These are phyloP conservation scores for Trypanosomatidae sp. DNA, from an alignment of 208 protist species.

Conservation along the genomic window DNA sequence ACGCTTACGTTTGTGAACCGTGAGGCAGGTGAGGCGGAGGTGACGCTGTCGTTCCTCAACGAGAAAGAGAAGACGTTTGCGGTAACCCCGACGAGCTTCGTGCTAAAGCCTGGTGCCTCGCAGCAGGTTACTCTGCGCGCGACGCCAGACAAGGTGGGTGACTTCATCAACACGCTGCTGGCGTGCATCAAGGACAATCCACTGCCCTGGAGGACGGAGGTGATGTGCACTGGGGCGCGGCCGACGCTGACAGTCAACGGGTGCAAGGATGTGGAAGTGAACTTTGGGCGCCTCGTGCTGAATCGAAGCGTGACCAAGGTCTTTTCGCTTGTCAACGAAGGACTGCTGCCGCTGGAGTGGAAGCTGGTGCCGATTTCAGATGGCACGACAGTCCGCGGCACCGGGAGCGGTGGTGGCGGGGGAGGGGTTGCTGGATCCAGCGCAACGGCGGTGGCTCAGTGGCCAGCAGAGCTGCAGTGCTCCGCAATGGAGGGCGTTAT, in stretches of 20 bases:
- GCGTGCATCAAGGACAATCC: conserved; percentile 93
- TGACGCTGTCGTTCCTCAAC: conserved; percentile 75
- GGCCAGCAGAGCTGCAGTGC: conserved; percentile 76
- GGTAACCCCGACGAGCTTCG: conserved; percentile 70
- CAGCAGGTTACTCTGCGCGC: conserved; percentile 80
- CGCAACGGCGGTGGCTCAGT: conserved; percentile 36
- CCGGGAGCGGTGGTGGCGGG: neutral
- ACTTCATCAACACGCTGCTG: conserved; percentile 81
- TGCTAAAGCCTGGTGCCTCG: conserved; percentile 79
- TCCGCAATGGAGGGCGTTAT: conserved; percentile 65
- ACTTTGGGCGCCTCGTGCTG: conserved; percentile 84
- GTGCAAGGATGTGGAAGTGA: conserved; percentile 63
- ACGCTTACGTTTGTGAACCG: conserved; percentile 92
- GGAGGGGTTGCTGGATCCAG: neutral
- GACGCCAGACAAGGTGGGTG: conserved; percentile 79
- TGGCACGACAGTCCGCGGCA: neutral
- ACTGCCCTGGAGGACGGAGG: conserved; percentile 78
- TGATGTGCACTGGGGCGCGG: conserved; percentile 82
- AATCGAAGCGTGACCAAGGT: conserved; percentile 38
- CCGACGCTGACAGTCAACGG: conserved; percentile 83
- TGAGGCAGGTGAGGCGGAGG: conserved; percentile 68
- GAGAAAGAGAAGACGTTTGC: conserved; percentile 88
- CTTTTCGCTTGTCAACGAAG: conserved; percentile 75
- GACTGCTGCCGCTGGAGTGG: conserved; percentile 82
- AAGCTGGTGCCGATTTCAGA: conserved; percentile 21